phyloP scores from a whole-genome alignment of 2,329 filamentous ascomycete genomes.

The Paraphaeosphaeria sporulosa region DNA sequence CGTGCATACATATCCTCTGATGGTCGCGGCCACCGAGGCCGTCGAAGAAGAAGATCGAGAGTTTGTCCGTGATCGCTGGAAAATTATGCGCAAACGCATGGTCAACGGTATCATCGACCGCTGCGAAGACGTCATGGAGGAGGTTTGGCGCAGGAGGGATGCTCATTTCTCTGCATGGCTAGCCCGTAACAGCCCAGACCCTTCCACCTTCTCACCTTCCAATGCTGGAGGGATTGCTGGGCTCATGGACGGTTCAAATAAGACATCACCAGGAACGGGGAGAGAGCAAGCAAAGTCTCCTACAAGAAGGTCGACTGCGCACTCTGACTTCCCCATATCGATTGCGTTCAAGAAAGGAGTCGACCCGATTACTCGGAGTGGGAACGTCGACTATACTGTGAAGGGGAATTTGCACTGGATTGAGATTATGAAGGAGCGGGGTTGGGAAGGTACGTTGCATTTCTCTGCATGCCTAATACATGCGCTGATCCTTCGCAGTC shows the following conservation, averaged over 20 bases:
- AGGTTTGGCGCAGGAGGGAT: slow-evolving; percentile 73
- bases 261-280: neutral
- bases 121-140: slow-evolving; percentile 67
- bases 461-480: neutral
- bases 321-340: slow-evolving; percentile 35
- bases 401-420: slow-evolving; percentile 71
- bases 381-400: slow-evolving; percentile 68
- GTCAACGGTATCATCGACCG: slow-evolving; percentile 71
- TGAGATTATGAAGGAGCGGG: slow-evolving; percentile 73
- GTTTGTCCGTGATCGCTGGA: slow-evolving; percentile 70
- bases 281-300: slow-evolving; percentile 14
- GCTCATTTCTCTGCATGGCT: slow-evolving; percentile 50
- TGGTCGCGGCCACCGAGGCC: slow-evolving; percentile 71
- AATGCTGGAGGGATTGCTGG: slow-evolving; percentile 5
- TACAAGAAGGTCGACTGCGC: slow-evolving; percentile 10
- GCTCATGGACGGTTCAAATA: neutral
- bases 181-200: slow-evolving; percentile 11
- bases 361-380: slow-evolving; percentile 48
- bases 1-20: slow-evolving; percentile 72
- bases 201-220: slow-evolving; percentile 9
- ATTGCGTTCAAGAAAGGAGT: slow-evolving; percentile 45
- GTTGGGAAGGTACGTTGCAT: slow-evolving; percentile 68
- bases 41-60: slow-evolving; percentile 65
- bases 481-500: neutral
- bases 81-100: slow-evolving; percentile 65